Evolutionary conservation across 192 early-diverging fungal species (phyloP), one percentile per base, ranked within the genome.

Genomic region (Lobosporangium transversale): DNA sequence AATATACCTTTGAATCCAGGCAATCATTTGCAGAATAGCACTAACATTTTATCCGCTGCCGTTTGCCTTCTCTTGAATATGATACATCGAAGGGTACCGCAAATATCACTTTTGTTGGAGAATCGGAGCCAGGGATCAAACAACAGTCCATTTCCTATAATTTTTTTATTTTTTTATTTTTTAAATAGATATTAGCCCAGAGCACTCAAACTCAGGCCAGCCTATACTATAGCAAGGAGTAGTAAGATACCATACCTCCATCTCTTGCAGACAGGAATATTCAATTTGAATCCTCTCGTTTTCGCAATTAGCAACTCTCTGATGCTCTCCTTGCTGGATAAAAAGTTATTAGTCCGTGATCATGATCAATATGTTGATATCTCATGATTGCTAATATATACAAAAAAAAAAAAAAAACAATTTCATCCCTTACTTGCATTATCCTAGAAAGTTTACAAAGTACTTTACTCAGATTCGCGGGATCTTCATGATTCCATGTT

Each of bases 271-370:
- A 47, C 63, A 75, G 8, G 50, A 55, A 53, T 66, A 75, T 32
- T 75, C 71, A 52, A 75, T 44, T 54, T 75, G 71, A 50, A 75
- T 75, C 62, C 71, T 36, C 29, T 75, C 71, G 17, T 75, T 66
- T 2, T 75, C 71, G 27, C 62, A 75, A 14, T 29, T 14, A 15
- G 56, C 58, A 7, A 75, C 71, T 26, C 71, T n/a, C 40, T 75
- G 55, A 20, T 63, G 47, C 18, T 75, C 71, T 21, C 45, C 71
- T 43, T 75, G 58, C 63, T 75, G n/a, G n/a, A n/a, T n/a, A n/a
- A n/a, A n/a, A n/a, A n/a, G n/a, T n/a, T n/a, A n/a, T n/a, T n/a
- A n/a, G n/a, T n/a, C n/a, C n/a, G n/a, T n/a, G n/a, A n/a, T n/a
- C n/a, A n/a, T n/a, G n/a, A n/a, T n/a, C n/a, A n/a, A n/a, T n/a